A percentile compares a stretch with the other conserved stretches of the same genome.
Conservation (phyloP, 805 yeast genomes). For the Schwanniomyces pseudopolymorphus region DNA sequence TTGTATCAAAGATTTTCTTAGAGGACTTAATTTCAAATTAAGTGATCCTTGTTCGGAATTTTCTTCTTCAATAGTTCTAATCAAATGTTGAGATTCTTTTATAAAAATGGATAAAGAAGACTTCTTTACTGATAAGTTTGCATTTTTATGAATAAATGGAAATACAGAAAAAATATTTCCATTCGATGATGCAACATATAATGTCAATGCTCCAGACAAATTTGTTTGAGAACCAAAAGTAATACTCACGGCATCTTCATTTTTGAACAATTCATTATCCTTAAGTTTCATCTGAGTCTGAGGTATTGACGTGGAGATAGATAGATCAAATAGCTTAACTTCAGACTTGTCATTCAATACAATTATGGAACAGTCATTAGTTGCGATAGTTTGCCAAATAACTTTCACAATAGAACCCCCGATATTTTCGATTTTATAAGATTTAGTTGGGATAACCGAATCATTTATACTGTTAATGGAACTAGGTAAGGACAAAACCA, state of each 20-base stretch:
- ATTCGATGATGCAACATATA: slow-evolving; percentile 23
- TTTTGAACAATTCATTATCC: slow-evolving; percentile 5
- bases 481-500: slow-evolving; percentile 31
- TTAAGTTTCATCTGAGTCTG: slow-evolving; percentile 17
- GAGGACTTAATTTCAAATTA: slow-evolving; percentile 10
- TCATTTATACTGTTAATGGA: slow-evolving; percentile 5
- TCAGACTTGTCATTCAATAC: slow-evolving; percentile 19
- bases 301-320: slow-evolving; percentile 17
- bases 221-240: slow-evolving; percentile 25
- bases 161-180: slow-evolving; percentile 24
- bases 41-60: slow-evolving; percentile 10
- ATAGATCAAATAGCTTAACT: slow-evolving; percentile 19
- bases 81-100: slow-evolving; percentile 9
- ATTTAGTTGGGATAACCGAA: slow-evolving; percentile 5
- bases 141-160: slow-evolving; percentile 22
- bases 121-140: slow-evolving; percentile 16
- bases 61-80: slow-evolving; percentile 11
- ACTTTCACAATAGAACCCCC: slow-evolving; percentile 18
- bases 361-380: slow-evolving; percentile 22
- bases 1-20: slow-evolving; percentile 11
- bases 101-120: slow-evolving; percentile 12
- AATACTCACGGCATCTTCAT: slow-evolving; percentile 21
- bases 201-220: slow-evolving; percentile 27
- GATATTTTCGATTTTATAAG: slow-evolving; percentile 13
- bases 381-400: slow-evolving; percentile 23